These are phyloP conservation scores for Vinca major DNA, from an alignment of 305 asterid genomes.

Conservation along the genomic window DNA sequence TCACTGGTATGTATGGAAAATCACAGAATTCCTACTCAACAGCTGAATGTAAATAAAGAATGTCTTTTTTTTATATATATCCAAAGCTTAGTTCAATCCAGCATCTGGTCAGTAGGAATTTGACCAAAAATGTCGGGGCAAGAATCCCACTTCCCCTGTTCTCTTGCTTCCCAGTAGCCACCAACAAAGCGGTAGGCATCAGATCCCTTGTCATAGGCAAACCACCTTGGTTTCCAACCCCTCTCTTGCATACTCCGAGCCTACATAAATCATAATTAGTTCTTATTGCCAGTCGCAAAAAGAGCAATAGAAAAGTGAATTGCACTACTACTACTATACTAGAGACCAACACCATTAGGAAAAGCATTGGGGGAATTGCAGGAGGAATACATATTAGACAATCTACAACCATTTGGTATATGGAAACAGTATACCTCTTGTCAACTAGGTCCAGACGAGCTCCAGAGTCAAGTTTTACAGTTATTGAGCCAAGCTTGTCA, in stretches of 20 bases:
- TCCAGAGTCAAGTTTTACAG: background rate
- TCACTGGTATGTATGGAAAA: background rate
- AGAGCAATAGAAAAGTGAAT: background rate
- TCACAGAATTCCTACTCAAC: background rate
- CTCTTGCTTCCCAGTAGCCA: slow-evolving; percentile 97
- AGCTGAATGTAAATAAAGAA: background rate
- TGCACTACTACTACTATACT: background rate
- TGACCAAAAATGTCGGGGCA: slow-evolving; percentile 95
- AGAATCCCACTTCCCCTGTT: slow-evolving; percentile 61
- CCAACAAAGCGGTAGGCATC: slow-evolving; percentile 52
- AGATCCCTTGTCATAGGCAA: slow-evolving; percentile 50
- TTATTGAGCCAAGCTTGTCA: background rate
- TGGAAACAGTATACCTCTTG: background rate
- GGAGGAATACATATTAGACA: background rate
- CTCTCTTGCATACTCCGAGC: slow-evolving; percentile 93
- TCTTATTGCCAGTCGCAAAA: background rate
- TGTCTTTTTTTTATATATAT: too few species aligned
- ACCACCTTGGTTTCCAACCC: slow-evolving; percentile 95
- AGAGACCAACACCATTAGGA: background rate
- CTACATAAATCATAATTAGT: slow-evolving; percentile 22
- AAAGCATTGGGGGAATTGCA: background rate
- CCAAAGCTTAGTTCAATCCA: slow-evolving; percentile 27
- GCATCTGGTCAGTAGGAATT: slow-evolving; percentile 44
- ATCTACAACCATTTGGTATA: background rate
- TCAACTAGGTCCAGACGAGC: background rate